Evolutionary conservation across 305 asterid genomes (phyloP).

Genomic region (Fraxinus ornus): DNA sequence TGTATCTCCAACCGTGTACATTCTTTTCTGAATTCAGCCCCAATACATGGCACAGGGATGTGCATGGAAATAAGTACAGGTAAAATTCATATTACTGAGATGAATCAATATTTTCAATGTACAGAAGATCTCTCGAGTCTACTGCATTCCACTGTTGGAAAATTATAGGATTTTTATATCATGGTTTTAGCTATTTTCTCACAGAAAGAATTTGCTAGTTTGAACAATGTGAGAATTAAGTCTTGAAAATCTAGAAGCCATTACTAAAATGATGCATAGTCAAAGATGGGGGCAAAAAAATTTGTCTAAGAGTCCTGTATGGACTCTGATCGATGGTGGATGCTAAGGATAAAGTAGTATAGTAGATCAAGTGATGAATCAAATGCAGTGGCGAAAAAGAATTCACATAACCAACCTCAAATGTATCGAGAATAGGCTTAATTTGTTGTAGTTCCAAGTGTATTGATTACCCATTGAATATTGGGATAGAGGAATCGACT

Average conservation of each 20-base stretch:
- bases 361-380: neutral
- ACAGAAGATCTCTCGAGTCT: neutral
- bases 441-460: neutral
- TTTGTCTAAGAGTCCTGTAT: neutral
- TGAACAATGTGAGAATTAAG: neutral
- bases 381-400: neutral
- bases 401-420: neutral
- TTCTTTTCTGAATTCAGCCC: conserved; percentile 36
- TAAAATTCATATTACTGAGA: conserved; percentile 6
- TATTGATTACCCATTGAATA: neutral
- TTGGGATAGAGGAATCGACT: neutral
- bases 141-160: neutral
- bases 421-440: neutral
- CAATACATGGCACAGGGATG: conserved; percentile 39
- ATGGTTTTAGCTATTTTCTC: neutral
- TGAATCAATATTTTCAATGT: neutral
- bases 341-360: neutral
- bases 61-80: conserved; percentile 29
- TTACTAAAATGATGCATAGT: neutral
- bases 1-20: conserved; percentile 27
- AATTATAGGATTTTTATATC: neutral
- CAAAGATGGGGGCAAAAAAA: neutral
- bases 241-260: neutral
- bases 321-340: neutral
- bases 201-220: neutral